Percentiles rank a stretch among this genome's conserved stretches.
These are phyloP conservation scores for Bombardia bombarda DNA, from an alignment of 495 filamentous ascomycete species.

Conservation along the genomic window DNA sequence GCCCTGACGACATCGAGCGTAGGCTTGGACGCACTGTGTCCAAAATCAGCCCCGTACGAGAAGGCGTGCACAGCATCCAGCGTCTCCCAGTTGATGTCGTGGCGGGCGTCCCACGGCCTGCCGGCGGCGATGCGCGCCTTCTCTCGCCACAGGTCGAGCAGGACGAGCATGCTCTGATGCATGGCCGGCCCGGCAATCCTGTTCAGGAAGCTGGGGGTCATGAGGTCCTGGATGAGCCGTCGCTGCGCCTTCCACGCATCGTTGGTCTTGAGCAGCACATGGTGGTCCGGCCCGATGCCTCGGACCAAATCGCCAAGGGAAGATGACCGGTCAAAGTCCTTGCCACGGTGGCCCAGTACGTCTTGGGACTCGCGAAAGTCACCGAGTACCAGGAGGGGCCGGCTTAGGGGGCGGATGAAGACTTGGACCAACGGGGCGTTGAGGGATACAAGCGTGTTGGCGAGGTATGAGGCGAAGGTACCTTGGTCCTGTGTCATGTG, in stretches of 20 bases:
- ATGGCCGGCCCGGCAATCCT: neutral
- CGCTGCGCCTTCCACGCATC: neutral
- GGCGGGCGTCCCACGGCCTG: neutral
- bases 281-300: neutral
- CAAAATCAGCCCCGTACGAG: neutral
- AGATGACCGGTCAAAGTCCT: neutral
- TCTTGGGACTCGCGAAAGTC: neutral
- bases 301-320: neutral
- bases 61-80: neutral
- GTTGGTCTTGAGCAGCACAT: neutral
- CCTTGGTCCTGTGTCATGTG: too few relatives aligned
- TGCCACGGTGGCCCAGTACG: neutral
- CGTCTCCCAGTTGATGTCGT: neutral
- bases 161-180: neutral
- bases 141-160: neutral
- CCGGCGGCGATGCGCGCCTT: neutral
- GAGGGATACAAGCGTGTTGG: neutral
- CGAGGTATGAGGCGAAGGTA: neutral
- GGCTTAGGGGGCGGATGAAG: neutral
- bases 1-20: too few relatives aligned
- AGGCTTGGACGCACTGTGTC: neutral
- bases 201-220: conserved; percentile 1
- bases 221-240: conserved; percentile 1
- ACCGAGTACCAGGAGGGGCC: neutral
- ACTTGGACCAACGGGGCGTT: neutral